Conservation (phyloP, 306 rosid species). For the Cicer arietinum region DNA sequence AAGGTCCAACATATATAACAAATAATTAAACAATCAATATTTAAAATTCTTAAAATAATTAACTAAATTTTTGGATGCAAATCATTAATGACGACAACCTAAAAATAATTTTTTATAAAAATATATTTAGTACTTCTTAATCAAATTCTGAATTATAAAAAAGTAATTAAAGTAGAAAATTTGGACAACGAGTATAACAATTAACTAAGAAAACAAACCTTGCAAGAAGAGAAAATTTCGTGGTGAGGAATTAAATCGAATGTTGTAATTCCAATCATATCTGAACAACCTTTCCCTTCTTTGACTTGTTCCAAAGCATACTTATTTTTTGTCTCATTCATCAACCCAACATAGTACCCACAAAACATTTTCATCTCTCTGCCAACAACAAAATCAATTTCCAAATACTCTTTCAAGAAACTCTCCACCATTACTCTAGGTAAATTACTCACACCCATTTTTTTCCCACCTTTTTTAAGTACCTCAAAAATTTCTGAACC, state of each 20-base stretch:
- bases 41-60: not conserved
- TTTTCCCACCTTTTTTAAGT: conserved; percentile 57
- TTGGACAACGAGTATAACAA: not conserved
- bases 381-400: conserved; percentile 67
- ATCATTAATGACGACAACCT: not conserved
- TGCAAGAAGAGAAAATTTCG: conserved; percentile 58
- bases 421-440: conserved; percentile 81
- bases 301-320: conserved; percentile 45
- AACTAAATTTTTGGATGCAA: not conserved
- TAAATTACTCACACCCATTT: conserved; percentile 61
- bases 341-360: conserved; percentile 76
- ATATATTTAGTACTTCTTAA: no score
- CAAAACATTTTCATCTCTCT: conserved; percentile 64
- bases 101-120: no score
- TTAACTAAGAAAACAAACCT: conserved; percentile 49
- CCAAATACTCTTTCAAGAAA: conserved; percentile 78
- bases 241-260: conserved; percentile 44
- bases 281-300: conserved; percentile 42
- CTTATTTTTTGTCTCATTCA: conserved; percentile 52
- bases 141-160: no score
- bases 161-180: no score
- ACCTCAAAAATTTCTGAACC: conserved; percentile 69
- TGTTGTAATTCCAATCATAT: conserved; percentile 62
- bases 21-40: not conserved
- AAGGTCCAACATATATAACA: not conserved